A percentile compares a stretch with the other conserved stretches of the same genome.
phyloP scores from a whole-genome alignment of 2,329 filamentous ascomycete species.

The Exophiala lecanii-corni region DNA sequence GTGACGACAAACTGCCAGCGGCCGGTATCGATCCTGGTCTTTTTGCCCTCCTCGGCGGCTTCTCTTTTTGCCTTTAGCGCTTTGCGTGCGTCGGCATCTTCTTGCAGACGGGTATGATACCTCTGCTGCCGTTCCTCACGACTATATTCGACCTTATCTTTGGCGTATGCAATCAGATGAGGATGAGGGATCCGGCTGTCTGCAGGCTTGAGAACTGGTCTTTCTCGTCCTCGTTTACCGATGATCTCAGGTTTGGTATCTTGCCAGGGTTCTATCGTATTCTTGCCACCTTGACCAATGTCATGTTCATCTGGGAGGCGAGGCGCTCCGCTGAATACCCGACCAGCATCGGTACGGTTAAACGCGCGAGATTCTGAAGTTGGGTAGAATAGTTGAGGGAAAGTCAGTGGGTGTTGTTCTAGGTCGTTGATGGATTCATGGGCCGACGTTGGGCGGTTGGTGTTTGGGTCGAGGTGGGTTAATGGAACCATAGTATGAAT shows the following conservation, averaged over 20 bases:
- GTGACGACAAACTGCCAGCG: constrained; percentile 59
- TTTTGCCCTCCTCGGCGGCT: constrained; percentile 35
- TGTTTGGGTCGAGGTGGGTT: constrained; percentile 45
- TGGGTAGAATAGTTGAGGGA: constrained; percentile 58
- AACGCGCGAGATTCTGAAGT: constrained; percentile 60
- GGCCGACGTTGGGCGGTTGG: constrained; percentile 34
- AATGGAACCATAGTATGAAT: constrained; percentile 75
- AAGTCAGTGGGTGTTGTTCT: constrained; percentile 52
- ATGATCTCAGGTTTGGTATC: constrained; percentile 35
- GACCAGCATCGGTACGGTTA: constrained; percentile 61
- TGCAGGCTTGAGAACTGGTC: constrained; percentile 54
- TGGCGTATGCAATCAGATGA: constrained; percentile 50
- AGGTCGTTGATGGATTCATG: constrained; percentile 64
- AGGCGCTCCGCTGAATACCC: constrained; percentile 51
- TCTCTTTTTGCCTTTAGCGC: constrained; percentile 42
- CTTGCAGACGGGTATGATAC: constrained; percentile 42
- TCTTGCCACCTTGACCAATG: constrained; percentile 28
- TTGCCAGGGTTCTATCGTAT: constrained; percentile 27
- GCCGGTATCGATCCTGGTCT: constrained; percentile 36
- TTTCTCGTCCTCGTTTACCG: constrained; percentile 39
- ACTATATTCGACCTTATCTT: constrained; percentile 38
- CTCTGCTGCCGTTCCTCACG: constrained; percentile 29
- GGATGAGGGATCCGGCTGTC: constrained; percentile 62
- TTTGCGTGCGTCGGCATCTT: constrained; percentile 38
- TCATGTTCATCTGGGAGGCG: constrained; percentile 34